Base-by-base conservation (phyloP, 2,329 filamentous ascomycete species). In the Metarhizium rileyi region DNA sequence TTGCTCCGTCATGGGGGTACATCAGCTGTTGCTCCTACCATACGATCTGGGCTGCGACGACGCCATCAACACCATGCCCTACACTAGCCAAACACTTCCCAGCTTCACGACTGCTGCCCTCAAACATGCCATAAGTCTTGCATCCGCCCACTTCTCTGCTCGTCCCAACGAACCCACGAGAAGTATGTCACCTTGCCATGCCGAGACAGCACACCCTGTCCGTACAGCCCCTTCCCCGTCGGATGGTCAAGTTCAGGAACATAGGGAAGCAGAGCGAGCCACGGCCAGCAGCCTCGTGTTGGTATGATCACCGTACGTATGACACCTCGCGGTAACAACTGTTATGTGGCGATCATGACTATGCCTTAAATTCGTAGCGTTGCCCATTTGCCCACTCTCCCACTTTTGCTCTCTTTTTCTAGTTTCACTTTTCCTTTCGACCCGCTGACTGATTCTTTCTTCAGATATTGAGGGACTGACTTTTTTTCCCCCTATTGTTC, bases 51-150 rank as follows among this genome's bases (percentile, higher is more conserved):
- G 4, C 38, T 10, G 12, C 9, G 20, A 9, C 7, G 18, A 14
- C 38, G 22, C 38, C 38, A 42, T 42, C 43, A 45, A 25, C 30
- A 30, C 10, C 26, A 10, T 57, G 57, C 52, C 49, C 41, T 30
- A 45, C 30, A 42, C 38, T 23, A 18, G 38, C 38, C 20, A 42
- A 42, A 42, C 38, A 42, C 38, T 23, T 25, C 38, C 3, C 12
- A 18, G 22, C 38, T 22, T 42, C 8, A 25, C 38, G 4, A 42
- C 6, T 42, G 36, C 20, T 22, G 2, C n/a, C 36, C 22, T 40
- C 36, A 40, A 40, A 42, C 38, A 23, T 14, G 4, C 12, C 38
- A 25, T 5, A 23, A n/a, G 22, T 12, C 20, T 42, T 42, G 38
- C 16, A 4, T 42, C 16, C 12, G 38, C 38, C 38, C 38, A n/a